Evolutionary conservation across 1,284 basidiomycete species (phyloP), one percentile per base, ranked within the genome.

Genomic region (Austroboletus olivaceoglutinosus): DNA sequence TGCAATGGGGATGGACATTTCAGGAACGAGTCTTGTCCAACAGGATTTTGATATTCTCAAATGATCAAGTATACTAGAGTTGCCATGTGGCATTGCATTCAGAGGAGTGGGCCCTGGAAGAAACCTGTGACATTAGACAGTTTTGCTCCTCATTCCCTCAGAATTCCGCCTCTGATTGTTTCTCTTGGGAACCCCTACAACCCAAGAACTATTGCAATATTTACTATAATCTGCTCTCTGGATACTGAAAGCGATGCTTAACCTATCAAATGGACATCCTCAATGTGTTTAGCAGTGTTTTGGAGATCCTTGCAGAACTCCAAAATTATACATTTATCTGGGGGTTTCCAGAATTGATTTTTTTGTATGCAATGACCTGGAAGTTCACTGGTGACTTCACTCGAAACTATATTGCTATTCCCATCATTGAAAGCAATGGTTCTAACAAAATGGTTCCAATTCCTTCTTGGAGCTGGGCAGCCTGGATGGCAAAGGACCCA

Each of bases 401-500:
- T 18, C 43, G 55, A 29, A 60, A 60, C 18, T 0, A 43, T 10
- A 38, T 51, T 10, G 5, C 21, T 3, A 18, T 60, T 6, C 55
- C 60, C 7, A 16, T 53, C 39, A 41, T 58, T 3, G 11, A 43
- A n/a, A 34, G 18, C 13, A 15, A 50, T 1, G 58, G 48, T 15
- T 36, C 43, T 1, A 40, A 37, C 30, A 12, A 45, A 19, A 46
- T 34, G 40, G 15, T 56, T 1, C 44, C 55, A 0, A 37, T 60
- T 12, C 58, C 56, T 23, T 59, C 58, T 5, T 59, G 59, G 58
- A 58, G 58, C 25, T 59, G 58, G 58, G 58, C 49, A 2, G 58
- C 60, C 10, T 60, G 58, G 58, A 47, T 48, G 21, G 48, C 29
- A 4, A n/a, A 38, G 18, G 30, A 51, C 15, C 21, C 33, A 3